phyloP scores from a whole-genome alignment of 2,329 filamentous ascomycete genomes.

The Monilinia polystroma region DNA sequence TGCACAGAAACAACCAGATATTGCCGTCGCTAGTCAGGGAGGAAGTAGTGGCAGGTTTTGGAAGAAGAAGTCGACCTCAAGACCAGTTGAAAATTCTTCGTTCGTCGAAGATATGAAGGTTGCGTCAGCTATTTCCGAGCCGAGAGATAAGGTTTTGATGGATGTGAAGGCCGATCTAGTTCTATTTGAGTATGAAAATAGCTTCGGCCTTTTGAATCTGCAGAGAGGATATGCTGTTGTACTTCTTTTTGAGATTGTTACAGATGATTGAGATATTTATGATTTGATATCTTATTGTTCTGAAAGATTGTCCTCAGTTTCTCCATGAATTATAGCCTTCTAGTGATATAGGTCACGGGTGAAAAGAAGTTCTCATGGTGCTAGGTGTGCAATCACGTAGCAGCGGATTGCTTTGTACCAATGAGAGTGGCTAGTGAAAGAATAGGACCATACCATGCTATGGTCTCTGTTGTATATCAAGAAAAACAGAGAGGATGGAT shows the following conservation, averaged over 20 bases:
- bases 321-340: neutral
- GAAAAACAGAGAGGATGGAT: no score
- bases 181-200: conserved; percentile 66
- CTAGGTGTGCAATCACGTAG: no score
- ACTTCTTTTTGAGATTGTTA: conserved; percentile 28
- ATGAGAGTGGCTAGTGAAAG: no score
- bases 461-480: no score
- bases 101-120: conserved; percentile 16
- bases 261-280: neutral
- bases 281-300: neutral
- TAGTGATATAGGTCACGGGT: no score
- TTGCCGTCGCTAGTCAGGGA: neutral
- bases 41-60: conserved; percentile 25
- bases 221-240: conserved; percentile 37
- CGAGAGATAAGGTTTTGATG: conserved; percentile 32
- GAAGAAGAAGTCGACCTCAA: conserved; percentile 30
- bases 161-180: conserved; percentile 44
- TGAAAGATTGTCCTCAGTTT: neutral
- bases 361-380: no score
- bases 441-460: no score
- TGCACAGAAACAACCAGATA: conserved; percentile 2
- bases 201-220: conserved; percentile 58
- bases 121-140: neutral
- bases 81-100: conserved; percentile 9
- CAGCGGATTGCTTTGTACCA: no score